Evolutionary conservation across 2,329 filamentous ascomycete genomes (phyloP).

Genomic region (Epicoccum nigrum): DNA sequence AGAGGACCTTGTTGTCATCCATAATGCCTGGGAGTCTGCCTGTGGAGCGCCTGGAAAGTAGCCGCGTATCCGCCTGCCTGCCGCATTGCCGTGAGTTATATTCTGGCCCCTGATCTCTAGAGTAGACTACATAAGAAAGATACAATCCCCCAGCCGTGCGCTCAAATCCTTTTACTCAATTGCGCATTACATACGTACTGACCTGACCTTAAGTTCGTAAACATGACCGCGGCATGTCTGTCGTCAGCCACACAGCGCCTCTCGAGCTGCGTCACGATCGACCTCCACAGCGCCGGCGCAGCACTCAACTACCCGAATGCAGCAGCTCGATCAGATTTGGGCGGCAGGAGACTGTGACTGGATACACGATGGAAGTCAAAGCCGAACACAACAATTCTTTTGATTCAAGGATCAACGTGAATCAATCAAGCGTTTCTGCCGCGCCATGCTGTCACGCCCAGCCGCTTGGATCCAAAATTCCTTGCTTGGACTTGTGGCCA

Average conservation of each 20-base stretch:
- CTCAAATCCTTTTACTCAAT: too few relatives aligned
- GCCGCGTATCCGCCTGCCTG: conserved; percentile 10
- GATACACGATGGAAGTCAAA: neutral
- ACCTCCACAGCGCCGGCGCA: too few relatives aligned
- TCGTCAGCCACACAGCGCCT: neutral
- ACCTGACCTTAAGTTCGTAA: neutral
- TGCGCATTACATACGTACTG: too few relatives aligned
- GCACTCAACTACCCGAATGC: neutral
- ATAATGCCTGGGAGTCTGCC: conserved; percentile 1
- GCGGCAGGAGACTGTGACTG: neutral
- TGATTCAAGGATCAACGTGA: conserved; percentile 13
- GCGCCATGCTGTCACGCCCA: conserved; percentile 22
- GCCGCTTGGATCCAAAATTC: conserved; percentile 8
- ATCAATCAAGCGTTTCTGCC: conserved; percentile 28
- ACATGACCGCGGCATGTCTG: neutral
- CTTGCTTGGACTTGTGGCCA: conserved; percentile 13
- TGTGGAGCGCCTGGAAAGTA: neutral
- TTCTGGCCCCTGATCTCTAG: too few relatives aligned
- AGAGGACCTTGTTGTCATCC: neutral
- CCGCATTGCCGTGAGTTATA: conserved; percentile 6
- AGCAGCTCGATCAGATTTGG: neutral
- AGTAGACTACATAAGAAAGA: too few relatives aligned
- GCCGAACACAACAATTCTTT: neutral
- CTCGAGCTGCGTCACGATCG: neutral
- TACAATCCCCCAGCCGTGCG: too few relatives aligned